phyloP scores from a whole-genome alignment of 2,329 filamentous ascomycete genomes.

The Ramichloridium luteum region DNA sequence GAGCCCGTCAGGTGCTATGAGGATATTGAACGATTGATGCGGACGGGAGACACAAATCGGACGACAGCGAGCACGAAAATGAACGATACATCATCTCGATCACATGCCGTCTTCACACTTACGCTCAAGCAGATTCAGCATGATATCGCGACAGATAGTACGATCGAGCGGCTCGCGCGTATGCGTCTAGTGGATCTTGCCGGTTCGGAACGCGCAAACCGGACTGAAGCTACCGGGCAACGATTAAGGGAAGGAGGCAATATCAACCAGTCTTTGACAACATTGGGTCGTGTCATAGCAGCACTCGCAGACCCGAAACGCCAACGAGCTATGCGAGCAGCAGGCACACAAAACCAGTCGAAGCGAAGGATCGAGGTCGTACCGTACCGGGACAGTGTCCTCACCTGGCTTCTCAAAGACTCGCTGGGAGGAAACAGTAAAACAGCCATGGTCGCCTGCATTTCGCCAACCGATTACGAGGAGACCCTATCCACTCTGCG shows the following conservation, averaged over 20 bases:
- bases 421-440: slow-evolving; percentile 93
- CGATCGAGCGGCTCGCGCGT: slow-evolving; percentile 83
- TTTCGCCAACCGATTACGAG: slow-evolving; percentile 89
- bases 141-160: slow-evolving; percentile 93
- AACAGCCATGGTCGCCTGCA: slow-evolving; percentile 98
- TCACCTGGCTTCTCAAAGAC: slow-evolving; percentile 85
- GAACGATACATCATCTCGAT: slow-evolving; percentile 96
- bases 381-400: slow-evolving; percentile 80
- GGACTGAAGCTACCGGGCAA: slow-evolving; percentile 85
- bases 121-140: slow-evolving; percentile 97
- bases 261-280: slow-evolving; percentile 98
- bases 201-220: slow-evolving; percentile 86
- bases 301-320: slow-evolving; percentile 63
- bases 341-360: slow-evolving; percentile 27
- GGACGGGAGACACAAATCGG: slow-evolving; percentile 71
- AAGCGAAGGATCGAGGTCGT: slow-evolving; percentile 50
- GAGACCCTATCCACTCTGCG: slow-evolving; percentile 92
- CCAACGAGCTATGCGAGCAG: slow-evolving; percentile 32
- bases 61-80: slow-evolving; percentile 94
- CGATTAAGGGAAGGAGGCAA: slow-evolving; percentile 89
- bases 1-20: slow-evolving; percentile 75
- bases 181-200: slow-evolving; percentile 93
- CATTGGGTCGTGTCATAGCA: slow-evolving; percentile 87
- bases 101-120: slow-evolving; percentile 95
- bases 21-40: slow-evolving; percentile 87